Evolutionary conservation across 345 rosid species (phyloP).

Genomic region (Eucalyptus curtisii): DNA sequence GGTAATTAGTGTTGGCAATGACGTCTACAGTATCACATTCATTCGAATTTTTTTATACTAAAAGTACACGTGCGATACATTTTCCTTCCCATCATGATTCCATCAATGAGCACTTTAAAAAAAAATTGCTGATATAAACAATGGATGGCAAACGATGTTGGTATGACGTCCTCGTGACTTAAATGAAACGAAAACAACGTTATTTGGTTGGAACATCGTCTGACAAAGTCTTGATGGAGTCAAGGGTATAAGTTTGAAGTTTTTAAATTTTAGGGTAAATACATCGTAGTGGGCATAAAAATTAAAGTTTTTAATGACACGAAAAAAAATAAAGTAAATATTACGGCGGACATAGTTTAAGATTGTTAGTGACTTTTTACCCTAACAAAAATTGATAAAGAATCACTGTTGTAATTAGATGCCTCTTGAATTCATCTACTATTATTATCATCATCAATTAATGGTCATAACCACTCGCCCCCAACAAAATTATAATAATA

Average conservation of each 20-base stretch:
- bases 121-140: no score
- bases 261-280: not conserved
- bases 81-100: not conserved
- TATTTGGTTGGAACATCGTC: fast-evolving
- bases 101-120: no score
- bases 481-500: not conserved
- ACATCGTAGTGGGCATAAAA: fast-evolving
- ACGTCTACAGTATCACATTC: not conserved
- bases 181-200: not conserved
- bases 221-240: not conserved
- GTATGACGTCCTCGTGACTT: fast-evolving
- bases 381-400: not conserved
- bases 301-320: not conserved
- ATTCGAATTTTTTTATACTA: no score
- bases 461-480: not conserved
- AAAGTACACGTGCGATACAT: not conserved
- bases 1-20: not conserved
- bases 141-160: not conserved
- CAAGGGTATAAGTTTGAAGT: not conserved
- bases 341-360: no score
- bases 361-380: not conserved
- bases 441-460: not conserved
- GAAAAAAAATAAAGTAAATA: not conserved
- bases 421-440: not conserved
- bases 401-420: not conserved